A percentile compares a stretch with the other conserved stretches of the same genome.
These are phyloP conservation scores for Neocatenulostroma microsporum DNA, from an alignment of 2,329 filamentous ascomycete genomes.

Conservation along the genomic window DNA sequence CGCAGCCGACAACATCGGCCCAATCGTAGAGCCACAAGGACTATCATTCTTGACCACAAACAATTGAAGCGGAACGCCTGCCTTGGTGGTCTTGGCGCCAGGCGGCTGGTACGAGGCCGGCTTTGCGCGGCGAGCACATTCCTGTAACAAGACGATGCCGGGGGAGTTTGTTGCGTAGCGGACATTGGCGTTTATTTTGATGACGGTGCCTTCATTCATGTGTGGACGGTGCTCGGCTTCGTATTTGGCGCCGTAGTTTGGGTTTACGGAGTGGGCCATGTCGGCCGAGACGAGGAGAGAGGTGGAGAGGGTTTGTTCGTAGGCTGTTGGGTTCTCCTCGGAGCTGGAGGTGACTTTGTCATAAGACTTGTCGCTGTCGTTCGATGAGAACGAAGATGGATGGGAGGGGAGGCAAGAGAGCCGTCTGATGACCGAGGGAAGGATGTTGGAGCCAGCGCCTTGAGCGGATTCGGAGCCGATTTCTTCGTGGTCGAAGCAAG, in stretches of 20 bases:
- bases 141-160: constrained; percentile 85
- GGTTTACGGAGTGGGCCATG: constrained; percentile 95
- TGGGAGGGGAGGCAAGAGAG: constrained; percentile 69
- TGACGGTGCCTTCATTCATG: constrained; percentile 93
- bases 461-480: constrained; percentile 90
- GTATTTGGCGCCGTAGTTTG: constrained; percentile 89
- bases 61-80: constrained; percentile 78
- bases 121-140: constrained; percentile 61
- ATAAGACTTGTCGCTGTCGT: constrained; percentile 56
- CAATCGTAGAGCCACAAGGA: constrained; percentile 90
- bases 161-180: constrained; percentile 95
- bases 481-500: constrained; percentile 96
- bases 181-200: constrained; percentile 97
- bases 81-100: constrained; percentile 40
- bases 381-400: constrained; percentile 44
- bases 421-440: constrained; percentile 78
- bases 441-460: constrained; percentile 83
- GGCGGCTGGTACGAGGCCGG: constrained; percentile 25
- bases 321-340: constrained; percentile 68
- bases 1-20: constrained; percentile 86
- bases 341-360: constrained; percentile 45
- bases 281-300: constrained; percentile 95
- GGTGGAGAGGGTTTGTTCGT: constrained; percentile 82
- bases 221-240: constrained; percentile 83
- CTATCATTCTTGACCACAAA: constrained; percentile 97